These are phyloP conservation scores for Cyclocybe aegerita DNA, from an alignment of 768 basidiomycete genomes.

Conservation along the genomic window DNA sequence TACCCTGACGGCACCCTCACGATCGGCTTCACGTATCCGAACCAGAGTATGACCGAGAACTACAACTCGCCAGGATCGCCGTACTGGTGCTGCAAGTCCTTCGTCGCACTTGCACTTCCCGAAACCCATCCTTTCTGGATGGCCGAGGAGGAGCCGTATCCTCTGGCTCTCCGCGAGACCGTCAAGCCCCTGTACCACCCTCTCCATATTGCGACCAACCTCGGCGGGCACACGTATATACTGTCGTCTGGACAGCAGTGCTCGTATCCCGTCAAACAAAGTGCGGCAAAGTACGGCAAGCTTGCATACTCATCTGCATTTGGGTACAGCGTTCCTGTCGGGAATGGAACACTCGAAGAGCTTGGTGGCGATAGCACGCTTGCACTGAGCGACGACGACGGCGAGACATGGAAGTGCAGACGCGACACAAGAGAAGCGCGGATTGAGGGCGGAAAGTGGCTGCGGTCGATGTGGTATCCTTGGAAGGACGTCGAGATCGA, in stretches of 20 bases:
- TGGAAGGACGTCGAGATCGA: constrained; percentile 73
- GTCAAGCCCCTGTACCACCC: constrained; percentile 58
- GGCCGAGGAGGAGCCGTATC: constrained; percentile 65
- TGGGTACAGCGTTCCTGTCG: constrained; percentile 73
- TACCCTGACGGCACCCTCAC: constrained; percentile 67
- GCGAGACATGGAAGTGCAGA: constrained; percentile 73
- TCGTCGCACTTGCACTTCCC: constrained; percentile 63
- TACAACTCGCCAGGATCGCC: constrained; percentile 79
- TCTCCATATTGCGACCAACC: constrained; percentile 64
- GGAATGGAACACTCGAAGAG: constrained; percentile 67
- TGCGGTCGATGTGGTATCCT: constrained; percentile 73
- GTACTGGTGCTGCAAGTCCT: constrained; percentile 83
- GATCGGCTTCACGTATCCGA: constrained; percentile 70
- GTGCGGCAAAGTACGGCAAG: constrained; percentile 79
- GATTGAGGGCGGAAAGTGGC: constrained; percentile 51
- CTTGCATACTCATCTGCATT: constrained; percentile 77
- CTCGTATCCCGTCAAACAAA: constrained; percentile 76
- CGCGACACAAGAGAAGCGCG: constrained; percentile 61
- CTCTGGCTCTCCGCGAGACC: constrained; percentile 41
- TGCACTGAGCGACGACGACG: constrained; percentile 67
- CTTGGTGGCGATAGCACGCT: constrained; percentile 69
- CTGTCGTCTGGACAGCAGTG: constrained; percentile 79
- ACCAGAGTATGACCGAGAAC: constrained; percentile 75
- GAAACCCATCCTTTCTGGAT: constrained; percentile 74
- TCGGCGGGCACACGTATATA: constrained; percentile 66